These are phyloP conservation scores for Fusarium heterosporum DNA, from an alignment of 2,329 filamentous ascomycete genomes.

Conservation along the genomic window DNA sequence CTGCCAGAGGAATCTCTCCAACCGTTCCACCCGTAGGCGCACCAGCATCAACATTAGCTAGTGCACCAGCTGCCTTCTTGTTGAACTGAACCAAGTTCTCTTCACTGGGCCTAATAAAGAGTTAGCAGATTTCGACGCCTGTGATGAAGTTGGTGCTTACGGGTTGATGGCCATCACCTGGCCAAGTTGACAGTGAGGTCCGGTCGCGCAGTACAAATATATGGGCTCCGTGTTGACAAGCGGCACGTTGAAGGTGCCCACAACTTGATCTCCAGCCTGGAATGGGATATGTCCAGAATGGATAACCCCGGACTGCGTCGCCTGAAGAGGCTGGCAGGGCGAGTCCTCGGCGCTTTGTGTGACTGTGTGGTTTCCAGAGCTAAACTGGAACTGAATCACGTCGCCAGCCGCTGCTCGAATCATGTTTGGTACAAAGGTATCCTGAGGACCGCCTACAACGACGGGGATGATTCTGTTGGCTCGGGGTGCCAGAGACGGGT, in stretches of 20 bases:
- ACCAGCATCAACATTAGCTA: conserved; percentile 39
- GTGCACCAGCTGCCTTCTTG: conserved; percentile 30
- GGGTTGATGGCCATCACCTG: conserved; percentile 65
- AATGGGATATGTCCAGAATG: conserved; percentile 58
- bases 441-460: conserved; percentile 53
- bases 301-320: conserved; percentile 48
- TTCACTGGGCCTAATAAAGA: conserved; percentile 20
- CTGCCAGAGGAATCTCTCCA: conserved; percentile 37
- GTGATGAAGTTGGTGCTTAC: conserved; percentile 39
- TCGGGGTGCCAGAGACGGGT: conserved; percentile 43
- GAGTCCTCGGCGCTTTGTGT: conserved; percentile 54
- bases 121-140: neutral
- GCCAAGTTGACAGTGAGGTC: conserved; percentile 61
- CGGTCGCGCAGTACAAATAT: conserved; percentile 64
- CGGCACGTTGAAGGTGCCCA: conserved; percentile 61
- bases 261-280: conserved; percentile 50
- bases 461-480: conserved; percentile 49
- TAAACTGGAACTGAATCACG: conserved; percentile 59
- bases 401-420: conserved; percentile 53
- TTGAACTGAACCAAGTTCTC: conserved; percentile 37
- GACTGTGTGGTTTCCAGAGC: conserved; percentile 57
- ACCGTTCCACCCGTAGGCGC: conserved; percentile 38
- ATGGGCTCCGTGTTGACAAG: conserved; percentile 59
- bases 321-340: conserved; percentile 55
- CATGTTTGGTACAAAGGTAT: conserved; percentile 54